These are phyloP conservation scores for Apiospora phragmitis DNA, from an alignment of 2,329 filamentous ascomycete genomes.

Conservation along the genomic window DNA sequence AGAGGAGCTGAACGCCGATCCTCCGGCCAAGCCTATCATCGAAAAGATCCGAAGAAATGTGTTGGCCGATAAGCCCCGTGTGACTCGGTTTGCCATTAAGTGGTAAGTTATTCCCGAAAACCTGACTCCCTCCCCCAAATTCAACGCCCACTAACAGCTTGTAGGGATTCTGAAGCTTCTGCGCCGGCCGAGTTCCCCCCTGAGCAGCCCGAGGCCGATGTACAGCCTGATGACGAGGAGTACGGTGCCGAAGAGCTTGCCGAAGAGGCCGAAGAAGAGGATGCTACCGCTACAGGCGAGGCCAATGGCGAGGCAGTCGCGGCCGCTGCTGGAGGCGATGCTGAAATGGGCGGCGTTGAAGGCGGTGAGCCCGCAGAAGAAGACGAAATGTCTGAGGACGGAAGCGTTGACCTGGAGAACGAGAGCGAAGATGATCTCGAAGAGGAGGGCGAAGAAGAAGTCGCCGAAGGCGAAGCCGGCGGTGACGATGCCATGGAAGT, in stretches of 20 bases:
- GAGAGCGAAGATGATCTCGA: conserved; percentile 68
- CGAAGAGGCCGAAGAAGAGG: conserved; percentile 59
- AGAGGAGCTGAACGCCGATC: conserved; percentile 84
- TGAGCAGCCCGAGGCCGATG: conserved; percentile 94
- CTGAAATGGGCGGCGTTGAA: conserved; percentile 67
- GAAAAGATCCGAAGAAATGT: conserved; percentile 93
- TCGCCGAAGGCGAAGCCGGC: conserved; percentile 21
- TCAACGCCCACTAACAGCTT: conserved; percentile 22
- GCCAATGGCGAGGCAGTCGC: conserved; percentile 42
- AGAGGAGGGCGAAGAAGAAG: conserved; percentile 44
- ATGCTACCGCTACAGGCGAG: conserved; percentile 52
- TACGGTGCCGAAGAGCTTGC: conserved; percentile 92
- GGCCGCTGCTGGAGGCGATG: conserved; percentile 57
- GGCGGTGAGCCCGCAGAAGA: conserved; percentile 55
- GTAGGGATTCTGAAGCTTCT: conserved; percentile 95
- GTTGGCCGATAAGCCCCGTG: conserved; percentile 93
- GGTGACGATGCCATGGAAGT: conserved; percentile 46
- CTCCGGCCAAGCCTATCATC: conserved; percentile 86
- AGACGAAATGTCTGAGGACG: conserved; percentile 65
- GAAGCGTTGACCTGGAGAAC: conserved; percentile 71
- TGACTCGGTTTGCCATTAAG: conserved; percentile 97
- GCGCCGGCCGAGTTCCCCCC: conserved; percentile 95
- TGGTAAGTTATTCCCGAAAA: conserved; percentile 62
- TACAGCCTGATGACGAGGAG: conserved; percentile 78
- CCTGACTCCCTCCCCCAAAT: not conserved